Evolutionary conservation across 2,329 filamentous ascomycete genomes (phyloP), one percentile per base, ranked within the genome.

Genomic region (Aspergillus luchuensis): DNA sequence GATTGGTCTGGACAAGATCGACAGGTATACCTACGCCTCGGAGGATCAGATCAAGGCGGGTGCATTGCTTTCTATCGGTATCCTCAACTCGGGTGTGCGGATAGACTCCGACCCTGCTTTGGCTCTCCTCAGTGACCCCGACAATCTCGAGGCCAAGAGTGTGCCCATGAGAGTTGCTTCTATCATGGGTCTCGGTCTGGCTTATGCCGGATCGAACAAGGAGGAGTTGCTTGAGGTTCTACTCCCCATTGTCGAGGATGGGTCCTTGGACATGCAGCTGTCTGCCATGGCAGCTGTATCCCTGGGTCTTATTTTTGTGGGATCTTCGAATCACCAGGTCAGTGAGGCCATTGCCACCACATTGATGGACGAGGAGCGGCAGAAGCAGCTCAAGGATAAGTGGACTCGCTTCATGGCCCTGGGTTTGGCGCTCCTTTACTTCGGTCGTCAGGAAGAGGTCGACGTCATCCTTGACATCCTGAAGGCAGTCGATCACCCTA

Each of bases 391-490:
- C 62, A 97, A 96, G 68, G 92, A 98, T 79, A 99, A 98, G 80
- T 99, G 95, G 95, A 95, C 93, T 33, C 89, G 95, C 17, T 99
- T 99, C 81, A 90, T 99, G 81, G 93, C 91, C 19, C 88, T 99
- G 45, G 95, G 95, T 66, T 85, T 99, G 64, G 95, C 94, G 1
- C 85, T 99, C 25, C 84, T 99, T 28, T 99, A 92, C 85, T 98
- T 99, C 70, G 95, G 95, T 41, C 89, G 92, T 66, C 95, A 99
- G 78, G 95, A 99, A 77, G 94, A 98, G 76, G 95, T 98, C n/a
- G 95, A 99, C 71, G 94, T 98, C 60, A 93, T 98, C 66, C 81
- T 98, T 33, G 95, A 99, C 80, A 97, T 95, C 0, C 85, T 99
- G 58, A 99, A 98, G 82, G 95, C 91, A 25, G 92, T 98, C 57